Conservation (phyloP, 1,284 basidiomycete genomes). For the Athelia sp. region DNA sequence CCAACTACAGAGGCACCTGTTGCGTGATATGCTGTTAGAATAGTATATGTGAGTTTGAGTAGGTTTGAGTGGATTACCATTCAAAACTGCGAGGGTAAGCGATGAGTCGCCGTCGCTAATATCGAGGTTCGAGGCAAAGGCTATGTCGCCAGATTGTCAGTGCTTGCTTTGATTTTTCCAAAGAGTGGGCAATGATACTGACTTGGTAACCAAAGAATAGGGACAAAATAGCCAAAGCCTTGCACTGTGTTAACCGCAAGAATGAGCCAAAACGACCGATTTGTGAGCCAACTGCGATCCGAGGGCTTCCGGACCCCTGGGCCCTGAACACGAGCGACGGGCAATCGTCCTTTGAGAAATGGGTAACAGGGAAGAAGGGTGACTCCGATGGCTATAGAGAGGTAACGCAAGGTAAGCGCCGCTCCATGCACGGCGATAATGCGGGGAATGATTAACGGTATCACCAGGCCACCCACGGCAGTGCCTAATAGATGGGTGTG, state of each 20-base stretch:
- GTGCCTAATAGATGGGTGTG: too few species aligned
- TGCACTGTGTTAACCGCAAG: constrained; percentile 29
- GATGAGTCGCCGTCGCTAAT: constrained; percentile 20
- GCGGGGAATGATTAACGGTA: constrained; percentile 27
- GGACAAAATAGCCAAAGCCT: constrained; percentile 28
- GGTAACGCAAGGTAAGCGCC: constrained; percentile 21
- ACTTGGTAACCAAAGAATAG: constrained; percentile 32
- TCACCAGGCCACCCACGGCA: constrained; percentile 27
- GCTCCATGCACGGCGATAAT: constrained; percentile 23
- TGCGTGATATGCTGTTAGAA: not conserved
- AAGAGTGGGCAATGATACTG: constrained; percentile 6
- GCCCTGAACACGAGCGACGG: constrained; percentile 19
- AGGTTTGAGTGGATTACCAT: constrained; percentile 20
- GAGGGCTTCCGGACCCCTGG: constrained; percentile 13
- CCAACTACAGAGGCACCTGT: constrained; percentile 26
- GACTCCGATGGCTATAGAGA: constrained; percentile 18
- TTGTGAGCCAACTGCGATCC: constrained; percentile 17
- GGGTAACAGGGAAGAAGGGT: constrained; percentile 23
- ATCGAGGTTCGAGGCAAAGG: constrained; percentile 25
- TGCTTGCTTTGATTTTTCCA: constrained; percentile 1
- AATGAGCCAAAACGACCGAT: constrained; percentile 22
- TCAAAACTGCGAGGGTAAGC: constrained; percentile 21
- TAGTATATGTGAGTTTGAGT: not conserved
- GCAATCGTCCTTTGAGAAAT: constrained; percentile 29
- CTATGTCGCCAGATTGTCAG: constrained; percentile 11